These are phyloP conservation scores for Logfia minima DNA, from an alignment of 129 eudicot species.

Conservation along the genomic window DNA sequence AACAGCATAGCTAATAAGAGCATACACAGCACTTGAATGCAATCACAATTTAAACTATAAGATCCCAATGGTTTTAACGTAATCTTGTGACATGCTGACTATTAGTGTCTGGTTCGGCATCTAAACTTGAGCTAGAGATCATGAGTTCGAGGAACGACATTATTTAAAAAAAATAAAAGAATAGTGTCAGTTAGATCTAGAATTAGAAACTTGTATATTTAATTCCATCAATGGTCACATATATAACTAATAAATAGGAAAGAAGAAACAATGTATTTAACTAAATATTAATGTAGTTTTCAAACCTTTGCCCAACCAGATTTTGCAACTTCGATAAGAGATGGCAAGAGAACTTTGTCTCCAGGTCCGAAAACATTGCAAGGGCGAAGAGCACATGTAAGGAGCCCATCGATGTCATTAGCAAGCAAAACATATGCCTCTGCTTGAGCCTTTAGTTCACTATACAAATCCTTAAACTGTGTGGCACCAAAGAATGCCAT, in stretches of 20 bases:
- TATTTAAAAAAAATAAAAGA: too few species aligned
- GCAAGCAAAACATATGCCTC: constrained; percentile 72
- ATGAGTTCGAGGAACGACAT: too few species aligned
- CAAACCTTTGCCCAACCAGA: constrained; percentile 80
- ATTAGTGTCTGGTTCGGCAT: too few species aligned
- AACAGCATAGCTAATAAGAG: constrained; percentile 2
- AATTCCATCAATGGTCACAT: not conserved
- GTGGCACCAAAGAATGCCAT: constrained; percentile 18
- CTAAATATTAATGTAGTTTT: constrained; percentile 15
- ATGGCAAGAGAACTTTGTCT: constrained; percentile 59
- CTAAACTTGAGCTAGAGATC: too few species aligned
- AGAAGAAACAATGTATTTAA: constrained; percentile 13
- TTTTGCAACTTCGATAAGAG: constrained; percentile 56
- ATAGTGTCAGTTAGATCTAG: too few species aligned
- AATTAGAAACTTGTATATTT: not conserved
- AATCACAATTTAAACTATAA: not conserved
- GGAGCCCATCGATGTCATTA: constrained; percentile 70
- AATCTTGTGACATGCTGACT: too few species aligned
- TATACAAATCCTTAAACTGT: constrained; percentile 59
- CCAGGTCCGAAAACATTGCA: constrained; percentile 85
- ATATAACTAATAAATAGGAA: not conserved
- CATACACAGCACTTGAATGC: constrained; percentile 1
- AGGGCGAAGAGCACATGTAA: constrained; percentile 81
- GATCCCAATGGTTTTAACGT: too few species aligned
- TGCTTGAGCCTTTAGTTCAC: constrained; percentile 85